These are phyloP conservation scores for Aureococcus anophagefferens DNA, from an alignment of 108 stramenopile species.

Conservation along the genomic window DNA sequence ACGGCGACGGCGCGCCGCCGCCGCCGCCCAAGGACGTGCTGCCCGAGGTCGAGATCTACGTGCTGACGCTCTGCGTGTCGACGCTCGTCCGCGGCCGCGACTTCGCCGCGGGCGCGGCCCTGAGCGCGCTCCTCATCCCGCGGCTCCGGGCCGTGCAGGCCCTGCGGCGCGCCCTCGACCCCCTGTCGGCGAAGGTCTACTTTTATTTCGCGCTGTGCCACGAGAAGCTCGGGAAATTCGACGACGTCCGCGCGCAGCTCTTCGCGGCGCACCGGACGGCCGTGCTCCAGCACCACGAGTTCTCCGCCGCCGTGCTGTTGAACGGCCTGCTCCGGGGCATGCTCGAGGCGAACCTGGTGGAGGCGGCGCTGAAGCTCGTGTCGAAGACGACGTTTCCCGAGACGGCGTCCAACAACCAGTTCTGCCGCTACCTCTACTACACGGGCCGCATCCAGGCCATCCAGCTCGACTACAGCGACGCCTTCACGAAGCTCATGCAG, in stretches of 20 bases:
- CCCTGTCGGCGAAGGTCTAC: constrained; percentile 17
- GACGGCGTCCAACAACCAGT: constrained; percentile 72
- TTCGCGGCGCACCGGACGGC: constrained; percentile 47
- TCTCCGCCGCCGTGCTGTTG: constrained; percentile 39
- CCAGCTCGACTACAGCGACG: constrained; percentile 83
- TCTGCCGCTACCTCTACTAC: constrained; percentile 90
- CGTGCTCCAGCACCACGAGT: constrained; percentile 36
- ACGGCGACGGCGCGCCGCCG: too few species aligned
- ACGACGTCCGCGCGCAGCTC: constrained; percentile 22
- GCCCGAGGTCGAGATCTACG: constrained; percentile 4
- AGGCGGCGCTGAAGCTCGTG: constrained; percentile 87
- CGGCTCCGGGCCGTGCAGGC: not conserved
- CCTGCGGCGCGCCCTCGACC: constrained; percentile 25
- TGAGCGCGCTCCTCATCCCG: not conserved
- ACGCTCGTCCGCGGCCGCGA: not conserved
- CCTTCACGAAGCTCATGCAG: constrained; percentile 82
- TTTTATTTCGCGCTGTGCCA: constrained; percentile 11
- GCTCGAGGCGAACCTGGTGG: constrained; percentile 43
- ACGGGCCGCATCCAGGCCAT: constrained; percentile 85
- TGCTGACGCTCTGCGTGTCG: not conserved
- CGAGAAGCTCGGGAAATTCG: constrained; percentile 2
- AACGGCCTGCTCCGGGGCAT: constrained; percentile 41
- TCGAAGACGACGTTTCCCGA: constrained; percentile 80
- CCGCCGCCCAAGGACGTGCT: too few species aligned
- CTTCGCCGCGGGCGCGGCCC: not conserved